These are phyloP conservation scores for Vitis rotundifolia DNA, from an alignment of 164 flowering plant species.

Conservation along the genomic window DNA sequence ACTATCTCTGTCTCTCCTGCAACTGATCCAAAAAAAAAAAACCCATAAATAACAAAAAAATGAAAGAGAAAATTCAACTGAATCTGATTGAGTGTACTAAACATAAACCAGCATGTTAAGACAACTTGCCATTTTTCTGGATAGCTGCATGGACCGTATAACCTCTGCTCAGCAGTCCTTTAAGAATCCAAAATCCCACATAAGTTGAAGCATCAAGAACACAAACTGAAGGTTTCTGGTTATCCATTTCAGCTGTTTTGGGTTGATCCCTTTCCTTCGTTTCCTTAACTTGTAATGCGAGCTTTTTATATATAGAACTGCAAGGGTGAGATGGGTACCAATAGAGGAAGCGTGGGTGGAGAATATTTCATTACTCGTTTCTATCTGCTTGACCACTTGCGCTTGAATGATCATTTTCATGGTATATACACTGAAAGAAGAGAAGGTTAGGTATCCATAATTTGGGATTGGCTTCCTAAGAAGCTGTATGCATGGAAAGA, in stretches of 20 bases:
- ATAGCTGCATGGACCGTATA: slow-evolving; percentile 69
- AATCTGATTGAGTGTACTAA: too few species aligned
- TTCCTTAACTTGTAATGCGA: background rate
- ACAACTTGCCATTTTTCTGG: slow-evolving; percentile 34
- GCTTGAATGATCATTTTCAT: background rate
- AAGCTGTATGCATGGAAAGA: too few species aligned
- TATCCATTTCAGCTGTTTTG: slow-evolving; percentile 11
- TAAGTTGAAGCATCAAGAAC: slow-evolving; percentile 69
- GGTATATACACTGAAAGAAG: too few species aligned
- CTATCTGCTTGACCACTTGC: slow-evolving; percentile 1
- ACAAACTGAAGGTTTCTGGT: slow-evolving; percentile 34
- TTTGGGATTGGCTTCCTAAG: too few species aligned
- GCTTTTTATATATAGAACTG: background rate
- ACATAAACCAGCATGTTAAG: background rate
- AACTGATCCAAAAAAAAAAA: slow-evolving; percentile 3
- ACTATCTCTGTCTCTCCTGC: slow-evolving; percentile 42
- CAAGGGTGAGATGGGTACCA: background rate
- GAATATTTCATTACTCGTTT: background rate
- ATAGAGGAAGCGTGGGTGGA: slow-evolving; percentile 8
- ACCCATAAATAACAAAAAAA: background rate
- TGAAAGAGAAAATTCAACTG: background rate
- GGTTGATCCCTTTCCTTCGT: slow-evolving; percentile 11
- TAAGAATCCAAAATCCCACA: slow-evolving; percentile 60
- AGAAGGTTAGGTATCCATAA: too few species aligned
- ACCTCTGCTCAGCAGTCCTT: slow-evolving; percentile 49